These are phyloP conservation scores for Phialophora expanda DNA, from an alignment of 2,329 filamentous ascomycete genomes.

Conservation along the genomic window DNA sequence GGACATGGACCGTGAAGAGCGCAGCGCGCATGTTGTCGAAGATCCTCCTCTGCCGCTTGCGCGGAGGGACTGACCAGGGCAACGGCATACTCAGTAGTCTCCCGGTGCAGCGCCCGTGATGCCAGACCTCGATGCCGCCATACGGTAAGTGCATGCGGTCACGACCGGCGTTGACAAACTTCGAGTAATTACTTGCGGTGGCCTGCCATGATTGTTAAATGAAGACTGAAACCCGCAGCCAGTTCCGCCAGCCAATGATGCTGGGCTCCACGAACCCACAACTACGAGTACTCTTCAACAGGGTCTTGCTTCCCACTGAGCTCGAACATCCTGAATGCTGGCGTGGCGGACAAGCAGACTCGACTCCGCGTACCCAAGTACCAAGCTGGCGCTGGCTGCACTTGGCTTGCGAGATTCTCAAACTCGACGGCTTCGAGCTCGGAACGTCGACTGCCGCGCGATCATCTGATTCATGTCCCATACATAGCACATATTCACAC, in stretches of 20 bases:
- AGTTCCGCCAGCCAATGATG: neutral
- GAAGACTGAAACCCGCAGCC: no score
- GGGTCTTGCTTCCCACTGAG: neutral
- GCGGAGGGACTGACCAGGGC: neutral
- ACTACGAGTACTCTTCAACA: neutral
- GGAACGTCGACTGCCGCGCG: neutral
- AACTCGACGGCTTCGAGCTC: neutral
- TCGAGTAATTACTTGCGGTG: no score
- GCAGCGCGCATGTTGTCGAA: neutral
- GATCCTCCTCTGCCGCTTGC: neutral
- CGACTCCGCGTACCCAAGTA: neutral
- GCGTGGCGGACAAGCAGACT: neutral
- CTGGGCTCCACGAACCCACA: neutral
- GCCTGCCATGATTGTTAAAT: no score
- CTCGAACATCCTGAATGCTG: neutral
- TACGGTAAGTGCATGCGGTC: neutral
- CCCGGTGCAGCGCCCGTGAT: neutral
- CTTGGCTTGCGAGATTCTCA: neutral
- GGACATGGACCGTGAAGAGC: neutral
- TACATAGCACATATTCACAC: neutral
- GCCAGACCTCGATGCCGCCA: neutral
- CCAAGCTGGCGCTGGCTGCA: neutral
- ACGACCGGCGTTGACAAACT: neutral
- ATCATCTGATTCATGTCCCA: neutral
- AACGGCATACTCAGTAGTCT: neutral